phyloP scores from a whole-genome alignment of 2,329 filamentous ascomycete species.

The Colletotrichum eremochloae region DNA sequence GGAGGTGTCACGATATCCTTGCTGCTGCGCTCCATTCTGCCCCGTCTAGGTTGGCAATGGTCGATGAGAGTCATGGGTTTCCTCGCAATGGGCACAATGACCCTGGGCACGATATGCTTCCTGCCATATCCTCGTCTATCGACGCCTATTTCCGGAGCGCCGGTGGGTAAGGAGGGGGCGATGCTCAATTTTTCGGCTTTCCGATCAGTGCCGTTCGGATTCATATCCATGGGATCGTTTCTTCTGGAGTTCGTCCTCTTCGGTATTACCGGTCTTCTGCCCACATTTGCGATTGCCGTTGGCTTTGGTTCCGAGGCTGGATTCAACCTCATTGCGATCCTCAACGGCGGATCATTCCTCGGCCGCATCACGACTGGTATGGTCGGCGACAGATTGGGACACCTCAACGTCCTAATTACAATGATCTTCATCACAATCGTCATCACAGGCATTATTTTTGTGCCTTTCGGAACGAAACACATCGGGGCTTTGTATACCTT shows the following conservation, averaged over 20 bases:
- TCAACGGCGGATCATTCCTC: conserved; percentile 58
- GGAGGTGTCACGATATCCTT: conserved; percentile 52
- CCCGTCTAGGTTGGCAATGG: conserved; percentile 51
- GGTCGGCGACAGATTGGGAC: conserved; percentile 57
- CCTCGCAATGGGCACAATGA: conserved; percentile 46
- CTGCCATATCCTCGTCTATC: conserved; percentile 48
- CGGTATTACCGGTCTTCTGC: conserved; percentile 60
- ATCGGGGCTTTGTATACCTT: conserved; percentile 58
- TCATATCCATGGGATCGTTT: conserved; percentile 58
- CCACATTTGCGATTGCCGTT: conserved; percentile 57
- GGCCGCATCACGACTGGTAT: conserved; percentile 60
- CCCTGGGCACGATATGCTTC: conserved; percentile 52
- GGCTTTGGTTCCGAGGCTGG: conserved; percentile 54
- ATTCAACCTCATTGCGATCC: conserved; percentile 59
- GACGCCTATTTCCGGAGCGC: conserved; percentile 15
- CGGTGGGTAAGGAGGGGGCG: neutral
- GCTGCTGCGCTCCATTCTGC: conserved; percentile 49
- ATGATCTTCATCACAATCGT: conserved; percentile 54
- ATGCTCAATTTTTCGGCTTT: conserved; percentile 57
- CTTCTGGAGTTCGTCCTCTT: conserved; percentile 64
- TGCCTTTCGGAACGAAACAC: conserved; percentile 58
- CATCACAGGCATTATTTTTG: conserved; percentile 57
- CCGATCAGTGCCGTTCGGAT: conserved; percentile 55
- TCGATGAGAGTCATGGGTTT: conserved; percentile 51
- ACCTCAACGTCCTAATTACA: conserved; percentile 59